Base-by-base conservation (phyloP, 2,329 filamentous ascomycete species). In the Lasiodiplodia sp. region DNA sequence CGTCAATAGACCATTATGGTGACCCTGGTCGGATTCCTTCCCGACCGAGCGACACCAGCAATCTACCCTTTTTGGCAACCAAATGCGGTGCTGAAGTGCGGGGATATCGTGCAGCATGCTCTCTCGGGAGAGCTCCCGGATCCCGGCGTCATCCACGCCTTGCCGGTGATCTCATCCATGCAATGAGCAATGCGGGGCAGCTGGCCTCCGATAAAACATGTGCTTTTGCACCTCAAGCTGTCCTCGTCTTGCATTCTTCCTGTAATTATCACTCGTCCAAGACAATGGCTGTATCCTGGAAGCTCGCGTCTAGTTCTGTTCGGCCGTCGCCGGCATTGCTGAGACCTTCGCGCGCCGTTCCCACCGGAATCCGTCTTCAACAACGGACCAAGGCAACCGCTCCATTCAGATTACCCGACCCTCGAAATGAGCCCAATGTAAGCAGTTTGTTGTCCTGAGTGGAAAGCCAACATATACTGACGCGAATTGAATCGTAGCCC, bases 381-480 rank as follows among this genome's bases (percentile, higher is more conserved):
- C 66, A 71, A 56, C 75, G 74, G 66, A 72, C 71, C 64, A 74
- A 74, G 51, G 73, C 72, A 40, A 77, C 75, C 21, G 71, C 75
- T 12, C 75, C 75, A 11, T 77, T 77, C 69, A 72, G 73, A 60
- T 55, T 77, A 34, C 75, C 75, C 28, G 71, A 71, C 68, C 71
- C 72, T 16, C 71, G 75, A 10, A 77, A 77, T 64, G 75, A 77
- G 67, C 75, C 75, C 60, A 76, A 76, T 23, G 65, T 67, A 21
- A 67, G 65, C 25, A 18, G 16, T 38, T 1, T 7, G 6, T 12
- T 16, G 14, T 2, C 18, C 23, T 4, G 5, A 37, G 14, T 2
- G 4, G 31, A 3, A 52, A 57, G 14, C 25, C 2, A 18, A 5
- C n/a, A 28, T 3, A 6, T 11, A 60, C 23, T 52, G 18, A 67